Base-by-base conservation (phyloP, 2,329 filamentous ascomycete species). In the Fusarium sp. region DNA sequence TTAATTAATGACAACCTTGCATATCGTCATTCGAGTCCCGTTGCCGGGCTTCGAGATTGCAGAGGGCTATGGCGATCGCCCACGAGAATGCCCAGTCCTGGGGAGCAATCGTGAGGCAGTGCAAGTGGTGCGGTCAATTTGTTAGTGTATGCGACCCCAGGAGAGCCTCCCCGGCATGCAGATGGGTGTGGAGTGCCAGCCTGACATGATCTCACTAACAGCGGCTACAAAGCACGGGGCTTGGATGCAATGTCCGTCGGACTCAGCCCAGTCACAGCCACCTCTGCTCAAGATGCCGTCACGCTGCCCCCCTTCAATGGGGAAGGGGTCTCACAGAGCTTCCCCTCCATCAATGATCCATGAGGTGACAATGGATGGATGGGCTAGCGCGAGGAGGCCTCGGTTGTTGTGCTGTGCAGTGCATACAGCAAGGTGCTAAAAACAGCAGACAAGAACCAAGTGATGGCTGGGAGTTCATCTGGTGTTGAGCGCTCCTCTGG, bases 211-310 rank as follows among this genome's bases (percentile, higher is more conserved):
- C 27, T 10, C 31, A 33, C 27, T 74, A 74, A 74, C 71, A 71
- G 31, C n/a, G 4, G 35, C 38, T 73, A 66, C 70, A 54, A 38
- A 50, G 58, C 59, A 54, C 47, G 27, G 47, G 47, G 47, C 40
- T 65, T 68, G 22, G 63, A 40, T 63, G 65, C 64, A 40, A 61
- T 63, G 20, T 50, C 72, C 62, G 58, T 59, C 36, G 64, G 58
- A 73, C 71, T 73, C 72, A 69, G 72, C 71, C 71, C 65, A 62
- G 66, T 50, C 58, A 74, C 62, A 72, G 71, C 71, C 71, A 74
- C 71, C 52, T 27, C 65, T 45, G 29, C 36, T 56, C 56, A 65
- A 67, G 63, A 68, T 69, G 36, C 57, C 56, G 57, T 69, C 66
- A 69, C 64, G 54, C 35, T 57, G 42, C 33, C 52, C 45, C 64